These are phyloP conservation scores for Monosporascus sp. DNA, from an alignment of 2,329 filamentous ascomycete species.

Conservation along the genomic window DNA sequence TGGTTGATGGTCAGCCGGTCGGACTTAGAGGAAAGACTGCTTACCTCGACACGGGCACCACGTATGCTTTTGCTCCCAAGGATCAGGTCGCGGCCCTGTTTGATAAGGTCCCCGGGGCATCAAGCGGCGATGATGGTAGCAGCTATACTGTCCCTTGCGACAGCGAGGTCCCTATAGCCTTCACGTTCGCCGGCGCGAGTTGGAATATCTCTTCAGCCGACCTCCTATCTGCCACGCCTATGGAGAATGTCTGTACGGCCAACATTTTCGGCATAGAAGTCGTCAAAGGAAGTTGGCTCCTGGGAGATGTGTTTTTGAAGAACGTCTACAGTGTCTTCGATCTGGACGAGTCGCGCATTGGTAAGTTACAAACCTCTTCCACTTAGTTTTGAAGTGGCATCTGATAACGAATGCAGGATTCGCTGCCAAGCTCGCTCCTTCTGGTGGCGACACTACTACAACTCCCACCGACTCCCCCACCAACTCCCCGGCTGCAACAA, in stretches of 20 bases:
- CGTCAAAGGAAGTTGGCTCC: constrained; percentile 64
- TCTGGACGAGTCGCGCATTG: constrained; percentile 60
- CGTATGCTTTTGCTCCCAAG: constrained; percentile 67
- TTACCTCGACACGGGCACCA: constrained; percentile 81
- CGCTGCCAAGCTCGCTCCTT: constrained; percentile 25
- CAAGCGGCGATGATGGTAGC: constrained; percentile 47
- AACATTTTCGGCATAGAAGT: constrained; percentile 70
- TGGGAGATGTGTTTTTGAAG: constrained; percentile 82
- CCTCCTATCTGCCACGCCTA: constrained; percentile 52
- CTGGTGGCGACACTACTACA: constrained; percentile 10
- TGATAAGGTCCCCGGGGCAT: constrained; percentile 57
- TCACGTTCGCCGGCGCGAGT: constrained; percentile 62
- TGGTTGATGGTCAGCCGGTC: constrained; percentile 53
- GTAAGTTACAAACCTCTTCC: constrained; percentile 32
- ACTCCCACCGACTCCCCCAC: constrained; percentile 9
- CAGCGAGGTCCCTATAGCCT: constrained; percentile 51
- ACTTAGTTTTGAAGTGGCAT: not conserved
- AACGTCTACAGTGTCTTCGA: constrained; percentile 88
- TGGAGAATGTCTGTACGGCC: constrained; percentile 53
- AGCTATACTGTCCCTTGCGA: constrained; percentile 71
- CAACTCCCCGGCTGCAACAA: constrained; percentile 6
- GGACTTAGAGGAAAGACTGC: constrained; percentile 53
- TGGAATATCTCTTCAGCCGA: constrained; percentile 66
- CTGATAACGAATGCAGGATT: constrained; percentile 26
- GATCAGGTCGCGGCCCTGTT: constrained; percentile 64